Percentiles rank a stretch among this genome's conserved stretches.
Conservation (phyloP, 1,284 basidiomycete species). For the Naganishia sp. region DNA sequence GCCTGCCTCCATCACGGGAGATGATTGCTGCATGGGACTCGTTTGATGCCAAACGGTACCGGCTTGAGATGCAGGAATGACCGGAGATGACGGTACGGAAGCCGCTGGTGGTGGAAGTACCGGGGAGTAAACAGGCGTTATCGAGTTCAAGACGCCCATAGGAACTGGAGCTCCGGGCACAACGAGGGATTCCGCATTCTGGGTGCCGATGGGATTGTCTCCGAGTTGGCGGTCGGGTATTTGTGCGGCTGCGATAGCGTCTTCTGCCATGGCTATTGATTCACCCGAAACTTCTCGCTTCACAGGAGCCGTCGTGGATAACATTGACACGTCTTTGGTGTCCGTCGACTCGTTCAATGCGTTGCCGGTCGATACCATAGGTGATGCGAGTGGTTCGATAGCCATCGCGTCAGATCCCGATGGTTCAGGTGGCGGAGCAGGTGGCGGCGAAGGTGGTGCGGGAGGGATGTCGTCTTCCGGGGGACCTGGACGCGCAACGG, state of each 20-base stretch:
- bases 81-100: constrained; percentile 38
- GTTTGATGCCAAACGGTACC: constrained; percentile 42
- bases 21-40: constrained; percentile 16
- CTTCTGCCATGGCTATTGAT: too few species aligned
- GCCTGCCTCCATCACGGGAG: constrained; percentile 36
- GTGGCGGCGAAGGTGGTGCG: constrained; percentile 21
- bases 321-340: too few species aligned
- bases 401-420: too few species aligned
- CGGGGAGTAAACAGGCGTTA: background rate
- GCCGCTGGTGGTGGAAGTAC: background rate
- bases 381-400: too few species aligned
- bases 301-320: too few species aligned
- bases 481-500: constrained; percentile 8
- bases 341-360: too few species aligned
- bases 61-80: constrained; percentile 37
- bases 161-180: background rate
- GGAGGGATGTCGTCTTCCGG: constrained; percentile 20
- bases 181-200: background rate
- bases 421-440: too few species aligned
- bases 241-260: too few species aligned
- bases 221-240: too few species aligned
- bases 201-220: too few species aligned
- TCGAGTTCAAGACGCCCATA: background rate
- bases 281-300: too few species aligned
- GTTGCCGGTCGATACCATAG: too few species aligned